These are phyloP conservation scores for Leishmania mexicana DNA, from an alignment of 208 protist genomes.

Conservation along the genomic window DNA sequence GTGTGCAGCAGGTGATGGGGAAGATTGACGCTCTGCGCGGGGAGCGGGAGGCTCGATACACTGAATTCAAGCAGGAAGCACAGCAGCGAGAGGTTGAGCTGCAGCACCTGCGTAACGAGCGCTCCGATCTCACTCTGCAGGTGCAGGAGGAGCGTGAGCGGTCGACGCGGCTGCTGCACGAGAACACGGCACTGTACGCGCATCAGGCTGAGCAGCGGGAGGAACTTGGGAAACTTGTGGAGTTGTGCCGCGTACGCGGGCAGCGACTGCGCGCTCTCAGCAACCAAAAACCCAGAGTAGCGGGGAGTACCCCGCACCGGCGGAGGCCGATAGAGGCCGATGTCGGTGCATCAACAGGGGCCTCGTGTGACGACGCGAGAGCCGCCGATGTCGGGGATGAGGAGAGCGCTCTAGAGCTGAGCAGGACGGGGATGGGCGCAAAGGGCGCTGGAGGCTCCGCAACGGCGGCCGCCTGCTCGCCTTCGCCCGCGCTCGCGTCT, in stretches of 20 bases:
- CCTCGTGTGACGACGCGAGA: not conserved
- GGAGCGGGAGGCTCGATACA: constrained; percentile 23
- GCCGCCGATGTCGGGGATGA: not conserved
- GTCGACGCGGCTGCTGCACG: constrained; percentile 60
- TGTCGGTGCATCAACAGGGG: not conserved
- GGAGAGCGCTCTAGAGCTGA: constrained; percentile 1
- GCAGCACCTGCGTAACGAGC: constrained; percentile 42
- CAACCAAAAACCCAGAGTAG: not conserved
- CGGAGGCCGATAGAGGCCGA: not conserved
- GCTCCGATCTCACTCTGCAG: constrained; percentile 41
- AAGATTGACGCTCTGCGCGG: constrained; percentile 15
- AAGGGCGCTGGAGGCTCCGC: not conserved
- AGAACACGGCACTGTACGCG: constrained; percentile 59
- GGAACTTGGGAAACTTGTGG: constrained; percentile 41
- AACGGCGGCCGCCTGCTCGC: not conserved
- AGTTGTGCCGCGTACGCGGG: constrained; percentile 32
- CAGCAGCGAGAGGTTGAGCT: constrained; percentile 40
- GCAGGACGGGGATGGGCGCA: not conserved
- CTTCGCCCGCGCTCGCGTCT: not conserved
- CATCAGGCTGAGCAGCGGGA: constrained; percentile 43
- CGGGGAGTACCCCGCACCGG: not conserved
- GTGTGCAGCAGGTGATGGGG: constrained; percentile 10
- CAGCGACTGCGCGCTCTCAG: constrained; percentile 20
- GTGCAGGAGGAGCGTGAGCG: constrained; percentile 77
- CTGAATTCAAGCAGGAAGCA: constrained; percentile 28